Evolutionary conservation across 495 filamentous ascomycete genomes (phyloP).

Genomic region (Penicillium salamii): DNA sequence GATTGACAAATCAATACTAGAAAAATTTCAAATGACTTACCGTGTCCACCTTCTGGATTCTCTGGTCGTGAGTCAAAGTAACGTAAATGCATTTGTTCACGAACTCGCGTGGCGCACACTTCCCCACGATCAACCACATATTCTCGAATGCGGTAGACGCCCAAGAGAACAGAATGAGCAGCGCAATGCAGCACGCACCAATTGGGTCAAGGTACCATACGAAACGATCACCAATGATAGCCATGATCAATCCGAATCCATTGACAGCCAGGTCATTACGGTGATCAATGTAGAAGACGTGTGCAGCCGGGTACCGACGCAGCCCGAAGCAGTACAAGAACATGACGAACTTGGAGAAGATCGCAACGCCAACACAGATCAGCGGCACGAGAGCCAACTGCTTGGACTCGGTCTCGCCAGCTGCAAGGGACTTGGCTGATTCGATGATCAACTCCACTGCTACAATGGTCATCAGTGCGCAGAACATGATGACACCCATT

Average conservation of each 20-base stretch:
- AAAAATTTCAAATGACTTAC: constrained; percentile 13
- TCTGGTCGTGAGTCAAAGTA: constrained; percentile 50
- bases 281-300: constrained; percentile 55
- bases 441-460: constrained; percentile 53
- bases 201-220: constrained; percentile 56
- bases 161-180: constrained; percentile 55
- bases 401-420: constrained; percentile 32
- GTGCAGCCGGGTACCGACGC: constrained; percentile 51
- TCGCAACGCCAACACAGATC: constrained; percentile 50
- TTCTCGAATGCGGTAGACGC: constrained; percentile 54
- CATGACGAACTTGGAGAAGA: constrained; percentile 31
- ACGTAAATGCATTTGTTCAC: constrained; percentile 58
- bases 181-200: constrained; percentile 53
- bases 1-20: too few relatives aligned
- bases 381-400: constrained; percentile 48
- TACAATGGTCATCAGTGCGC: constrained; percentile 56
- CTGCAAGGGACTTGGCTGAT: constrained; percentile 44
- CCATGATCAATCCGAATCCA: constrained; percentile 52
- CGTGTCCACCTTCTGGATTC: constrained; percentile 53
- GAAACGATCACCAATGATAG: constrained; percentile 49
- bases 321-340: constrained; percentile 52
- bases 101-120: constrained; percentile 51
- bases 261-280: constrained; percentile 57
- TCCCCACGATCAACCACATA: constrained; percentile 55
- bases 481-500: constrained; percentile 58